These are phyloP conservation scores for Lactifluus subvellereus DNA, from an alignment of 768 basidiomycete genomes.

Conservation along the genomic window DNA sequence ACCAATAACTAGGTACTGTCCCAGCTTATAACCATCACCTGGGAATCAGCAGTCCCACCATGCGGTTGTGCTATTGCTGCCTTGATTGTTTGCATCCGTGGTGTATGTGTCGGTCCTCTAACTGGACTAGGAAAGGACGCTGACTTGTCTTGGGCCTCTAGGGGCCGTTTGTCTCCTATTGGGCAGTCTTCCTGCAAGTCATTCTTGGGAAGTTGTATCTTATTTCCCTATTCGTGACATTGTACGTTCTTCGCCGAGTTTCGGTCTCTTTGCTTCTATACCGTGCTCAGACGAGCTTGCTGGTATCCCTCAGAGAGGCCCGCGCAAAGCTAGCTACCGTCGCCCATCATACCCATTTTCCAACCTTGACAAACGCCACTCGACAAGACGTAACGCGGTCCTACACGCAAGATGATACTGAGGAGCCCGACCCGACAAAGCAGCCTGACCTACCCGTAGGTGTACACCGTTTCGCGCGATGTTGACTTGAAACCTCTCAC, in stretches of 20 bases:
- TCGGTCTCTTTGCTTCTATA: background rate
- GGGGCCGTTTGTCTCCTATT: constrained; percentile 23
- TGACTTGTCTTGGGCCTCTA: background rate
- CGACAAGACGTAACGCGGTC: background rate
- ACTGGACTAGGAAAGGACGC: background rate
- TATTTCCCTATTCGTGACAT: constrained; percentile 29
- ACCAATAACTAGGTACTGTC: background rate
- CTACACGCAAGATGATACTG: background rate
- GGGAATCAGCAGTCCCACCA: constrained; percentile 30
- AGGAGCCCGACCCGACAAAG: background rate
- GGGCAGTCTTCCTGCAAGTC: constrained; percentile 29
- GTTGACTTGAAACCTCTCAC: background rate
- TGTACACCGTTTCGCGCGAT: background rate
- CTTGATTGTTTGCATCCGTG: constrained; percentile 22
- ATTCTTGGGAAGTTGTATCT: constrained; percentile 31
- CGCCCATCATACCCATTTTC: constrained; percentile 6
- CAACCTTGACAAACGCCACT: background rate
- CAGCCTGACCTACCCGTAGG: background rate
- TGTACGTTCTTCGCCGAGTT: constrained; percentile 23
- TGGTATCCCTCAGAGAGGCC: constrained; percentile 2
- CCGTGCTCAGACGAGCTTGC: background rate
- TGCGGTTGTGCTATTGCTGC: constrained; percentile 28
- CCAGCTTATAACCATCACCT: constrained; percentile 25
- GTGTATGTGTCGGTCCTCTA: background rate
- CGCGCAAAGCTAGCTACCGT: background rate